A percentile compares a stretch with the other conserved stretches of the same genome.
These are phyloP conservation scores for Alternaria metachromatica DNA, from an alignment of 2,329 filamentous ascomycete species.

Conservation along the genomic window DNA sequence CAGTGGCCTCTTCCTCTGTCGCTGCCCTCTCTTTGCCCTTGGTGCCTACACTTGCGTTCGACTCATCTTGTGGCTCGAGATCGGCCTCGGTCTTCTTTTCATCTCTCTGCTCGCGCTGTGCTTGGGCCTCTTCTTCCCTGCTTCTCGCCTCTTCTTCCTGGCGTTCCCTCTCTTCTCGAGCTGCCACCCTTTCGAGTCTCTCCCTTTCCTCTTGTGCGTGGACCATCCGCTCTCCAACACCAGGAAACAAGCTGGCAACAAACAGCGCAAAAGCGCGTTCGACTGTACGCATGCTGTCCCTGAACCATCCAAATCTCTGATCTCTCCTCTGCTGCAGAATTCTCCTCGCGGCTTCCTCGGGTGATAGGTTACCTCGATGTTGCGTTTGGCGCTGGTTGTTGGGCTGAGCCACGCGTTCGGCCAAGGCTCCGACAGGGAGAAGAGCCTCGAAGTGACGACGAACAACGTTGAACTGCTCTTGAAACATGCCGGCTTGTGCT, in stretches of 20 bases:
- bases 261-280: conserved; percentile 68
- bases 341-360: conserved; percentile 52
- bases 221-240: conserved; percentile 67
- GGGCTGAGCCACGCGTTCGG: conserved; percentile 24
- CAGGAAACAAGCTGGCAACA: conserved; percentile 66
- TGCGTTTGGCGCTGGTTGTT: conserved; percentile 6
- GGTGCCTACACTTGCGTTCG: conserved; percentile 1
- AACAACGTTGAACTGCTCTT: conserved; percentile 47
- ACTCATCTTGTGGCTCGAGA: not conserved
- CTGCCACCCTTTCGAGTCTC: conserved; percentile 37
- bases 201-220: conserved; percentile 60
- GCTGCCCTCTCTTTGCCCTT: conserved; percentile 30
- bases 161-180: conserved; percentile 29
- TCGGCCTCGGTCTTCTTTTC: conserved; percentile 21
- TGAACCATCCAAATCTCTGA: conserved; percentile 36
- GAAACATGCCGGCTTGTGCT: conserved; percentile 51
- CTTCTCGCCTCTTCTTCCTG: conserved; percentile 22
- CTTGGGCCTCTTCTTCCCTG: conserved; percentile 14
- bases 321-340: conserved; percentile 47
- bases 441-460: conserved; percentile 55
- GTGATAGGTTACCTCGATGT: conserved; percentile 38
- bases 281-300: conserved; percentile 51
- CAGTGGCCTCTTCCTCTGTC: not conserved
- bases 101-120: conserved; percentile 10
- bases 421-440: conserved; percentile 35